phyloP scores from a whole-genome alignment of 164 flowering plant species.

The Platanus orientalis region DNA sequence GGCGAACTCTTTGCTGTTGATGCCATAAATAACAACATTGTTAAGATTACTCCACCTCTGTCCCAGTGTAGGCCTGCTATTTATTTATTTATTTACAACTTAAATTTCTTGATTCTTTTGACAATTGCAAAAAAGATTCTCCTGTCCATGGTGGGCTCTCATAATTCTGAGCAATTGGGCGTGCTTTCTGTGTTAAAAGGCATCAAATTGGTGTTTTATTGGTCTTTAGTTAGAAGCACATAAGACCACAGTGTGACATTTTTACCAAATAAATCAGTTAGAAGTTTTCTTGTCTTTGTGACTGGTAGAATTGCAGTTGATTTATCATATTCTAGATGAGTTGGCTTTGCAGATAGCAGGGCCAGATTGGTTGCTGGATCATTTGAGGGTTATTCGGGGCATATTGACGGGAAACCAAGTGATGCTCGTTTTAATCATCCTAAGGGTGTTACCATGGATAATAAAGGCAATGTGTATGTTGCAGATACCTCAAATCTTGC shows the following conservation, averaged over 20 bases:
- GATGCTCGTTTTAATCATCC: slow-evolving; percentile 96
- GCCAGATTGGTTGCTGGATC: slow-evolving; percentile 98
- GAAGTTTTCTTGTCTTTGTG: background rate
- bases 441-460: slow-evolving; percentile 91
- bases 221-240: background rate
- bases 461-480: slow-evolving; percentile 90
- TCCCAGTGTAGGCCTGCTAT: slow-evolving; percentile 67
- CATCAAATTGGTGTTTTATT: background rate
- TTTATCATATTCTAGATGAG: background rate
- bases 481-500: slow-evolving; percentile 91
- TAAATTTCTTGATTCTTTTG: background rate
- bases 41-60: slow-evolving; percentile 80
- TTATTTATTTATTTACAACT: background rate
- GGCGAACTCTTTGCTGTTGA: slow-evolving; percentile 95
- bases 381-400: slow-evolving; percentile 86
- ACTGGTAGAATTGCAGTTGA: background rate
- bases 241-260: too few species aligned
- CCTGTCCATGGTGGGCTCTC: background rate
- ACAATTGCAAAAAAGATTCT: background rate
- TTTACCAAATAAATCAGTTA: background rate
- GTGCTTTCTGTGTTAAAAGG: background rate
- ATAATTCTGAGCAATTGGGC: background rate
- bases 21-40: slow-evolving; percentile 79
- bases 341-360: slow-evolving; percentile 78
- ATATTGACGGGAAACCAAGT: slow-evolving; percentile 92